Evolutionary conservation across 495 filamentous ascomycete species (phyloP).

Genomic region (Penicillium simplicissimum): DNA sequence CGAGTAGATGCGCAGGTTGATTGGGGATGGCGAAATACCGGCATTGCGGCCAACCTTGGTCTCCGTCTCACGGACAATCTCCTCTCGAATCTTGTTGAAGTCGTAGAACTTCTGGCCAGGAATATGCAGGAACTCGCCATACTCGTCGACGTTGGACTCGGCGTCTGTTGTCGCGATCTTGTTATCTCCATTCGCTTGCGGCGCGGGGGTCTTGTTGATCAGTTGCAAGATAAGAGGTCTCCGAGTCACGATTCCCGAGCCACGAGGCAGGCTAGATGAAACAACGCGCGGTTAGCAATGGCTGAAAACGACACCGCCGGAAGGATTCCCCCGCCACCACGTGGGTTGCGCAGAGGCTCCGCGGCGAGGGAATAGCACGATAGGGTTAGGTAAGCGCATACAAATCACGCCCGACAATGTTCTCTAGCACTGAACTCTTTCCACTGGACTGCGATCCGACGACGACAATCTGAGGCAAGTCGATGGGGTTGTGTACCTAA

Average conservation of each 20-base stretch:
- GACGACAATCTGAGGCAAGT: conserved; percentile 97
- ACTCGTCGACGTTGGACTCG: conserved; percentile 90
- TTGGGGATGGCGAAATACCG: conserved; percentile 94
- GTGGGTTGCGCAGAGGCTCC: conserved; percentile 6
- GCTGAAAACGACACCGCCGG: conserved; percentile 15
- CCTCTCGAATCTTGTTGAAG: conserved; percentile 98
- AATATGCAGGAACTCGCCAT: conserved; percentile 98
- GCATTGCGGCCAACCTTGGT: conserved; percentile 93
- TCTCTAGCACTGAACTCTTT: conserved; percentile 99
- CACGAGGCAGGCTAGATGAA: conserved; percentile 79
- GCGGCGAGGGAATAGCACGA: not conserved
- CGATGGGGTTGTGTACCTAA: conserved; percentile 95
- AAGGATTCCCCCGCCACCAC: conserved; percentile 17
- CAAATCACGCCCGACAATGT: conserved; percentile 99
- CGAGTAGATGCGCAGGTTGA: conserved; percentile 96
- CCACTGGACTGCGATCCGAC: conserved; percentile 98
- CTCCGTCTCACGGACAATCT: conserved; percentile 96
- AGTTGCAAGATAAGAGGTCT: conserved; percentile 96
- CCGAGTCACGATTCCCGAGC: conserved; percentile 95
- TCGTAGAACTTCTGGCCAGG: conserved; percentile 98
- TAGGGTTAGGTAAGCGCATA: conserved; percentile 46
- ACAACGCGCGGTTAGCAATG: conserved; percentile 30
- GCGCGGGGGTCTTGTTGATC: conserved; percentile 75
- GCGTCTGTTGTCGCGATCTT: conserved; percentile 69
- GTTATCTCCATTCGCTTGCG: conserved; percentile 74